These are phyloP conservation scores for Aspergillus bombycis DNA, from an alignment of 2,329 filamentous ascomycete species.

Conservation along the genomic window DNA sequence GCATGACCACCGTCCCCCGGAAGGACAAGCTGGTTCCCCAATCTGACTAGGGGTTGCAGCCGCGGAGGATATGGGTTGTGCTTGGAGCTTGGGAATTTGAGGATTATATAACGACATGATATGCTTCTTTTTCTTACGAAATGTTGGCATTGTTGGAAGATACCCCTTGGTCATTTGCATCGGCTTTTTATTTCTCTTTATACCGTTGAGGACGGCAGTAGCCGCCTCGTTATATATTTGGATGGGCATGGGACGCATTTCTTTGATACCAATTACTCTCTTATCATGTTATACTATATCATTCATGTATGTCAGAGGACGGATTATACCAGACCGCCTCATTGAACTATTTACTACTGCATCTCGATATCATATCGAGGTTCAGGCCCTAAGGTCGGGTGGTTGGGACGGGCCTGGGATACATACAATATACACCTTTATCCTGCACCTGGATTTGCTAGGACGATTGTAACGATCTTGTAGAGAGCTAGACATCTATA, in stretches of 20 bases:
- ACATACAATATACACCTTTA: not conserved
- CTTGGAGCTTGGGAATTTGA: not conserved
- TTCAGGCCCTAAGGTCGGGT: not conserved
- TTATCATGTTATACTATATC: not conserved
- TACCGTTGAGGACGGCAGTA: not conserved
- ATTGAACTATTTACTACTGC: not conserved
- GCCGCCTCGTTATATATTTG: not conserved
- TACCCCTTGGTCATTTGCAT: not conserved
- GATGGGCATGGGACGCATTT: not conserved
- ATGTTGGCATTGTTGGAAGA: not conserved
- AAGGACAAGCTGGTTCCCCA: not conserved
- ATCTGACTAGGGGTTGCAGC: not conserved
- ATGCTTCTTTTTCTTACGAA: not conserved
- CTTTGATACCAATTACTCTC: no score
- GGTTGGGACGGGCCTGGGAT: constrained; percentile 1
- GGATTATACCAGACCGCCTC: not conserved
- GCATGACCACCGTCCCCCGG: not conserved
- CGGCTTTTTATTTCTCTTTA: not conserved
- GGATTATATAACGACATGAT: not conserved
- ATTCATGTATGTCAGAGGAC: not conserved
- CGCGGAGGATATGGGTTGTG: not conserved
- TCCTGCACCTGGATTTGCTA: no score
- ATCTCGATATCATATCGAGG: not conserved
- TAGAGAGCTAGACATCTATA: no score
- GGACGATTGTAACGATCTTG: no score